These are phyloP conservation scores for Leishmania arabica DNA, from an alignment of 208 protist genomes.

Conservation along the genomic window DNA sequence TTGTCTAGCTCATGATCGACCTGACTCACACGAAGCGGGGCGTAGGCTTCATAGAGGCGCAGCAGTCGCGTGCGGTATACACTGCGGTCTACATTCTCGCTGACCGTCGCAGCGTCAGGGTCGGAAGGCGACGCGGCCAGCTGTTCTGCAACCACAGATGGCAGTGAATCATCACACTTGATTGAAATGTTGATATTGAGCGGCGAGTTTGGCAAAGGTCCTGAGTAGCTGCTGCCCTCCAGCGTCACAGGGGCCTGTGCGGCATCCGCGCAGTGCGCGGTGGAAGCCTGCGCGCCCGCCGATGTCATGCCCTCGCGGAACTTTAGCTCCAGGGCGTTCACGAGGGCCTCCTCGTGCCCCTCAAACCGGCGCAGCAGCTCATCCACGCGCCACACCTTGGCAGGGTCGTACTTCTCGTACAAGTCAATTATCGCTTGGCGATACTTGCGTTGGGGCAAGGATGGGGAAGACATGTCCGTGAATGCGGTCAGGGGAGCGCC, in stretches of 20 bases:
- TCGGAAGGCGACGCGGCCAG: background rate
- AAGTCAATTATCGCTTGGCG: constrained; percentile 16
- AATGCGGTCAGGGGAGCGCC: background rate
- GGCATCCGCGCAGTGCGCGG: background rate
- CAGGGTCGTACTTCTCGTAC: constrained; percentile 34
- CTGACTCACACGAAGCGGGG: constrained; percentile 35
- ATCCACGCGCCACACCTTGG: constrained; percentile 38
- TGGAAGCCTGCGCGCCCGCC: background rate
- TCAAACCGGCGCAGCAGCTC: constrained; percentile 31
- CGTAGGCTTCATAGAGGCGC: constrained; percentile 44
- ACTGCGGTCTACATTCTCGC: background rate
- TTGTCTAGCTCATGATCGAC: constrained; percentile 41
- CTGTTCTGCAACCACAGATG: background rate
- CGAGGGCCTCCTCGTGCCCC: constrained; percentile 38
- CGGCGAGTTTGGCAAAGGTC: background rate
- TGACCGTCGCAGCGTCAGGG: background rate
- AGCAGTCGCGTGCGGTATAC: constrained; percentile 36
- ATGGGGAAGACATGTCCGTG: constrained; percentile 2
- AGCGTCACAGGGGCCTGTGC: background rate
- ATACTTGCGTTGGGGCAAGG: background rate
- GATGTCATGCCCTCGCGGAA: background rate
- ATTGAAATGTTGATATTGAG: background rate
- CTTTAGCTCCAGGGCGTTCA: constrained; percentile 33
- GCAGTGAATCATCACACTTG: background rate
- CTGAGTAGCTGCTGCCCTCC: background rate